A percentile compares a stretch with the other conserved stretches of the same genome.
Evolutionary conservation across 2,329 filamentous ascomycete species (phyloP).

Genomic region (Diplodia seriata): DNA sequence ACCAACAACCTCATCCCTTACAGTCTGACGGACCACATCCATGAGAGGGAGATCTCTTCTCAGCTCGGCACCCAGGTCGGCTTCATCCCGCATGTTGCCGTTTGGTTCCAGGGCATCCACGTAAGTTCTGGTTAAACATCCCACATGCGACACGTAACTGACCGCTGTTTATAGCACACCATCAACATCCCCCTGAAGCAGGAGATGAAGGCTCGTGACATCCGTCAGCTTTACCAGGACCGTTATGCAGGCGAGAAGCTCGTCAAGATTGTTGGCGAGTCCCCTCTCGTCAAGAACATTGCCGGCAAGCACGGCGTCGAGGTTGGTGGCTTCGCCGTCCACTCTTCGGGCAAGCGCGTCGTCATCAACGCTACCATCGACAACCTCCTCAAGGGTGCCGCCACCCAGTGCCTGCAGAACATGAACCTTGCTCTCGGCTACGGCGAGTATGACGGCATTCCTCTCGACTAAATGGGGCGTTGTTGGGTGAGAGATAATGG

Average conservation of each 20-base stretch:
- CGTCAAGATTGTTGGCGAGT: constrained; percentile 88
- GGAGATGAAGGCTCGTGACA: constrained; percentile 87
- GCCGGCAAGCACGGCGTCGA: constrained; percentile 86
- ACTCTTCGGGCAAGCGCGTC: constrained; percentile 85
- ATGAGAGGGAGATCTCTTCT: constrained; percentile 85
- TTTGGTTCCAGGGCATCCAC: constrained; percentile 95
- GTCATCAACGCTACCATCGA: constrained; percentile 96
- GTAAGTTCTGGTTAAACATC: constrained; percentile 45
- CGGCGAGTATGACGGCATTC: constrained; percentile 87
- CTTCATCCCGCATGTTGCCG: constrained; percentile 93
- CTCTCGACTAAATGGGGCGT: constrained; percentile 43
- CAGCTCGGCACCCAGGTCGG: constrained; percentile 78
- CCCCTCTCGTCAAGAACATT: constrained; percentile 85
- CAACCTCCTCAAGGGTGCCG: constrained; percentile 90
- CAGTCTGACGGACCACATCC: constrained; percentile 90
- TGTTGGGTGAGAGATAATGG: neutral
- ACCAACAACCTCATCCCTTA: constrained; percentile 91
- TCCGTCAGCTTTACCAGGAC: constrained; percentile 94
- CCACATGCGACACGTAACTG: neutral
- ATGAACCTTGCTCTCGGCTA: constrained; percentile 94
- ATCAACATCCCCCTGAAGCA: constrained; percentile 88
- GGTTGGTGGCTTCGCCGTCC: constrained; percentile 94
- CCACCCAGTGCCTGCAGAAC: constrained; percentile 92
- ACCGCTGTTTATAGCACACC: constrained; percentile 64
- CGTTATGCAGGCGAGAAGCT: constrained; percentile 95